Evolutionary conservation across 768 basidiomycete genomes (phyloP), one percentile per base, ranked within the genome.

Genomic region (Exsudoporus frostii): DNA sequence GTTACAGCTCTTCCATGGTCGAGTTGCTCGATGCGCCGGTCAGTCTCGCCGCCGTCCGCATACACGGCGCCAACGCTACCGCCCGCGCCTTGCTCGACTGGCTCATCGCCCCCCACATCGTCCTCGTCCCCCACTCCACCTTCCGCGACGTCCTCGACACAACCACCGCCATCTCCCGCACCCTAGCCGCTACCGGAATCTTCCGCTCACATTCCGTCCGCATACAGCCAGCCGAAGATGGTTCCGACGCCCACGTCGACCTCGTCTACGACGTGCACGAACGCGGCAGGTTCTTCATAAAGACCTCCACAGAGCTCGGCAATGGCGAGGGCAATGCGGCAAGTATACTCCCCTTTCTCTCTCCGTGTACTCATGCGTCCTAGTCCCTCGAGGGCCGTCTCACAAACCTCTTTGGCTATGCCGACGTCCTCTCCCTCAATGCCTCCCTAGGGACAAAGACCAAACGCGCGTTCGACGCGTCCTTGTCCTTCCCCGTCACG

Each of bases 321-420:
- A 93, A 96, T 54, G 88, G 86, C 45, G 97, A 98, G 69, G 96
- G 91, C 11, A 93, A 75, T 50, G 93, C 92, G n/a, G 94, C 93
- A 65, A 65, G 91, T 80, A 7, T 48, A 1, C 22, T 29, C 42
- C 50, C 48, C 50, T 44, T 7, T 27, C 20, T 40, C 30, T 29
- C 8, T 47, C 33, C 17, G 27, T 33, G 11, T 20, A 22, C 62
- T 55, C 48, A 54, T 50, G 2, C 7, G 8, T 1, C 9, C 0
- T 55, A 88, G 93, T 88, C 86, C 50, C 81, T 87, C 37, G 90
- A 87, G 6, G 92, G 82, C 7, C 83, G 88, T 46, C 71, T 98
- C 37, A 79, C 90, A 14, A 98, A 98, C 69, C 81, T 88, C 5
- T 88, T 98, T 60, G 96, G 96, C 24, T 90, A 92, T 7, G 96